Percentiles rank a stretch among this genome's conserved stretches.
These are phyloP conservation scores for Filosporella fistucella DNA, from an alignment of 495 filamentous ascomycete species.

Conservation along the genomic window DNA sequence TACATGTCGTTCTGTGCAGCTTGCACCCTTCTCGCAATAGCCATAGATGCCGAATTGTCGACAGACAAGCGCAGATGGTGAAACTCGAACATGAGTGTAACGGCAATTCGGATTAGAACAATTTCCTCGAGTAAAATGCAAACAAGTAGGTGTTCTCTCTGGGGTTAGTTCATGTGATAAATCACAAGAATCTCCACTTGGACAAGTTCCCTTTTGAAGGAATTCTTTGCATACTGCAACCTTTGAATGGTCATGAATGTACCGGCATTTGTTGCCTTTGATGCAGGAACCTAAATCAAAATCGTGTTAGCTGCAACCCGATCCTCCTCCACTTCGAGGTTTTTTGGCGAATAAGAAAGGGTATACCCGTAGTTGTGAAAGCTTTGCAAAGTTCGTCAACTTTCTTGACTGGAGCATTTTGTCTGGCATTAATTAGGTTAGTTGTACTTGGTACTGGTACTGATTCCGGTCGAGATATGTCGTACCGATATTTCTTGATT, in stretches of 20 bases:
- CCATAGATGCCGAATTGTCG: slow-evolving; percentile 79
- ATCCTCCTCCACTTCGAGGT: background rate
- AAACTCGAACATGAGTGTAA: slow-evolving; percentile 83
- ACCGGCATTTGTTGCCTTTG: slow-evolving; percentile 75
- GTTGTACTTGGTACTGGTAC: background rate
- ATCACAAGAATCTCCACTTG: slow-evolving; percentile 78
- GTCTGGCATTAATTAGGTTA: slow-evolving; percentile 20
- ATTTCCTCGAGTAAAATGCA: slow-evolving; percentile 86
- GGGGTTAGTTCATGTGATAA: slow-evolving; percentile 87
- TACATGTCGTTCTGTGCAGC: slow-evolving; percentile 79
- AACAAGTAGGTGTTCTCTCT: slow-evolving; percentile 79
- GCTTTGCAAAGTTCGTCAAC: slow-evolving; percentile 77
- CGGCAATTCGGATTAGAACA: slow-evolving; percentile 86
- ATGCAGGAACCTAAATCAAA: slow-evolving; percentile 65
- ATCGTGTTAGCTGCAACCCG: slow-evolving; percentile 20
- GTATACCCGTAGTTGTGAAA: slow-evolving; percentile 90
- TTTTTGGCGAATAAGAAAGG: slow-evolving; percentile 26
- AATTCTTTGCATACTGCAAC: slow-evolving; percentile 90
- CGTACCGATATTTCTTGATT: slow-evolving; percentile 64
- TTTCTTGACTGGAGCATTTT: slow-evolving; percentile 55
- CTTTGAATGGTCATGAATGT: slow-evolving; percentile 79
- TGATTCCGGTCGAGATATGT: background rate
- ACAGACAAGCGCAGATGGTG: slow-evolving; percentile 78
- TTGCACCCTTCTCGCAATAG: slow-evolving; percentile 80
- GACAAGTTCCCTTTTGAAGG: slow-evolving; percentile 74